Evolutionary conservation across 768 basidiomycete genomes (phyloP).

Genomic region (Calocera viscosa): DNA sequence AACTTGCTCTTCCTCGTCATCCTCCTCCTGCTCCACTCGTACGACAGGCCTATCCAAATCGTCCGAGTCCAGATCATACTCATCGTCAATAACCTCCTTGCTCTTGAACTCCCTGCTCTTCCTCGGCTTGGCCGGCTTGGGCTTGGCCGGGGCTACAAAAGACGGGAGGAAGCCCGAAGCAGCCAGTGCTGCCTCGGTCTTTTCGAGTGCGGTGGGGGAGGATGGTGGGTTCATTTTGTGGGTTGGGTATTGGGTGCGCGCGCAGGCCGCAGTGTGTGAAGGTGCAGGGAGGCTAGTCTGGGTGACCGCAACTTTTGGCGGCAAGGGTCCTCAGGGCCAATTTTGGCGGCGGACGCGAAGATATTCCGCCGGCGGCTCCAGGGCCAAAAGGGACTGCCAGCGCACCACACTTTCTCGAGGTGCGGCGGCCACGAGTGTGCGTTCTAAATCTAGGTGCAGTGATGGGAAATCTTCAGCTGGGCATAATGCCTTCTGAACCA

Average conservation of each 20-base stretch:
- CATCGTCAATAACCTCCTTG: not conserved
- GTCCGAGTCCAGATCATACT: not conserved
- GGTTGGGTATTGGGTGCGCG: no score
- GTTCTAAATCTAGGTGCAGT: not conserved
- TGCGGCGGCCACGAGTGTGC: not conserved
- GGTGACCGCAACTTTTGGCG: not conserved
- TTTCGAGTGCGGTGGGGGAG: not conserved
- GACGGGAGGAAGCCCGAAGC: not conserved
- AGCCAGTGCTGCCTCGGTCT: not conserved
- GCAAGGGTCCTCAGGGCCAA: not conserved
- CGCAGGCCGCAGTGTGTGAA: no score
- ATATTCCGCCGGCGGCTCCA: not conserved
- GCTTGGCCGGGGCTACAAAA: not conserved
- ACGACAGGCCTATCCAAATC: not conserved
- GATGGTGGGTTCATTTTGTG: not conserved
- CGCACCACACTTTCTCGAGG: not conserved
- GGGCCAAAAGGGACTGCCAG: not conserved
- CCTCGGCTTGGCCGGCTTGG: not conserved
- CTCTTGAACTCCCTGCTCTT: constrained; percentile 8
- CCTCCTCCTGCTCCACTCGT: not conserved
- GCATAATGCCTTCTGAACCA: no score
- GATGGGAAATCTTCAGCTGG: not conserved
- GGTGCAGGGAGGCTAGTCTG: no score
- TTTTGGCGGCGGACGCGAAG: not conserved
- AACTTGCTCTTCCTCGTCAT: no score